Conservation (phyloP, 441 rosid genomes). For the Adansonia gregorii region DNA sequence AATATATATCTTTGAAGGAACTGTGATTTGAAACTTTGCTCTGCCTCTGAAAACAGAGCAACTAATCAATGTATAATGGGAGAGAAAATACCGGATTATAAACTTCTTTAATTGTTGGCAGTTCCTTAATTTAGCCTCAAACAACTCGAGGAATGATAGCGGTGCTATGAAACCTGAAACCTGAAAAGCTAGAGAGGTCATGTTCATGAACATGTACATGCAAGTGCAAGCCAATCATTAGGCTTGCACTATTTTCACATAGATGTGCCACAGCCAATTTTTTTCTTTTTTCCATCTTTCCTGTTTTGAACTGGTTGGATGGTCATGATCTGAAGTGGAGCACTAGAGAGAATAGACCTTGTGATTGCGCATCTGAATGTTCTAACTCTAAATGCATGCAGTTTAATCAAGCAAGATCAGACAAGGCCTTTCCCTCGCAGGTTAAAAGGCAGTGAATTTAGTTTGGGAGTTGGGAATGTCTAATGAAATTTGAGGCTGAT, state of each 20-base stretch:
- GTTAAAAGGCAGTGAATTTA: background rate
- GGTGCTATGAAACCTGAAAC: too few relatives aligned
- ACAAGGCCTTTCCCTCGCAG: background rate
- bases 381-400: too few relatives aligned
- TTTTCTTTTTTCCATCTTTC: background rate
- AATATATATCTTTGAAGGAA: background rate
- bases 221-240: background rate
- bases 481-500: background rate
- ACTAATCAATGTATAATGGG: background rate
- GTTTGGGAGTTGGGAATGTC: background rate
- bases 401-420: background rate
- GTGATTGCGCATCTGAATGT: background rate
- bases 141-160: background rate
- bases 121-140: background rate
- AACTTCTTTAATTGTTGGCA: background rate
- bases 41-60: background rate
- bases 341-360: slow-evolving; percentile 4
- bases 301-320: background rate
- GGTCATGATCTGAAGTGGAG: background rate
- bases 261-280: background rate
- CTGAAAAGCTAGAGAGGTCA: background rate
- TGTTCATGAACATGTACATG: background rate
- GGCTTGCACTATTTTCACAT: background rate
- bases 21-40: background rate
- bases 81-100: background rate